phyloP scores from a whole-genome alignment of 345 rosid species.

The Anastatica hierochuntica region DNA sequence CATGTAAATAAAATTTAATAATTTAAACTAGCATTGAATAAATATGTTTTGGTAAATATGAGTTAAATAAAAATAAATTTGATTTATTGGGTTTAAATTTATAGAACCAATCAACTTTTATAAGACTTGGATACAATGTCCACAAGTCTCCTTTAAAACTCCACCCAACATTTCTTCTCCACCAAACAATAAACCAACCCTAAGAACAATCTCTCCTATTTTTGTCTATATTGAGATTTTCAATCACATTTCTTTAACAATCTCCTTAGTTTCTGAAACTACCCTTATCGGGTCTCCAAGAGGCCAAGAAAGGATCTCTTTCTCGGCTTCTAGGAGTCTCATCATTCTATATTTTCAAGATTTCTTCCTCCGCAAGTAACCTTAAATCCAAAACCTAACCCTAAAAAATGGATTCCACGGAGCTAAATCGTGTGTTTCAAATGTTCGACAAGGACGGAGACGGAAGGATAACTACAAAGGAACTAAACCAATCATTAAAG shows the following conservation, averaged over 20 bases:
- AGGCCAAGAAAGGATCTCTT: conserved; percentile 20
- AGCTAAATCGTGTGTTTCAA: conserved; percentile 54
- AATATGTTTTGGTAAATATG: no score
- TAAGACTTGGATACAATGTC: not conserved
- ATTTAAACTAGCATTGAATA: no score
- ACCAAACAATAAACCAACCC: conserved; percentile 11
- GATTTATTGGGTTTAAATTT: not conserved
- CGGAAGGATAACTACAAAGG: conserved; percentile 51
- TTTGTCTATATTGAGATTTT: conserved; percentile 7
- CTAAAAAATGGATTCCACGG: conserved; percentile 39
- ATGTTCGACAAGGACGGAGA: conserved; percentile 81
- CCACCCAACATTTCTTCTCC: conserved; percentile 17
- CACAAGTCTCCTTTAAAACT: conserved; percentile 3
- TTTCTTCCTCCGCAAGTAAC: conserved; percentile 11
- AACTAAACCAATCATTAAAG: conserved; percentile 49
- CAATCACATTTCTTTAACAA: not conserved
- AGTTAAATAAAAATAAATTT: not conserved
- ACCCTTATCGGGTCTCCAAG: conserved; percentile 24
- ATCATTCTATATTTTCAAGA: not conserved
- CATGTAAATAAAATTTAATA: no score
- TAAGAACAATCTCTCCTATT: conserved; percentile 17
- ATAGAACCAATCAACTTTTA: not conserved
- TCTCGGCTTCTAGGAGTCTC: conserved; percentile 24
- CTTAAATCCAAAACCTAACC: conserved; percentile 7
- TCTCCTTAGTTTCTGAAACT: no score